Base-by-base conservation (phyloP, 306 rosid species). In the Clitoria ternatea region DNA sequence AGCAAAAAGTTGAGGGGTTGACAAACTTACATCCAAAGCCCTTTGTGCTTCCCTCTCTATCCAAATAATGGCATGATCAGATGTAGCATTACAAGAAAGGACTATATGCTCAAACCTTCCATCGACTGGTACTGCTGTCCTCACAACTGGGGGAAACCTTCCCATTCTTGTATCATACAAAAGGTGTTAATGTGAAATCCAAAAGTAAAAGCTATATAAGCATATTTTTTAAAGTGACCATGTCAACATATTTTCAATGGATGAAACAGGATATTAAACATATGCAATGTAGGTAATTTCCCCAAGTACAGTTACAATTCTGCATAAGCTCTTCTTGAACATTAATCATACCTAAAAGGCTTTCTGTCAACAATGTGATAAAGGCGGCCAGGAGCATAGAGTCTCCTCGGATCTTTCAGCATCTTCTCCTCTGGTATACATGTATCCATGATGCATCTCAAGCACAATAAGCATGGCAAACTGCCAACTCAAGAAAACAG, bases 341-440 rank as follows among this genome's bases (percentile, higher is more conserved):
- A 42, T 47, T 26, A 57, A 74, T 29, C 40, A 37, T 77, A 93
- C 97, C 91, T 93, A 83, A 80, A 90, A 50, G 88, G 97, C 77
- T 84, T 90, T 81, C 98, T 86, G 90, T 93, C 97, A 45, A 93
- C 94, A 37, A 93, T 88, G 82, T 93, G 98, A 70, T 93, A 93
- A 53, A 93, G 94, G 63, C 98, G 92, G 47, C 98, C 98, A 0
- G 98, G 98, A 44, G 98, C 97, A 77, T 93, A 93, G 55, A 90
- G 94, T 82, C 97, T 93, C 89, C 98, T 85, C 6, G 98, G 98
- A 87, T 93, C 98, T 84, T 88, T 90, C 61, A 90, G 70, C 97
- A 75, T 93, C 87, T 80, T 85, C 72, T 85, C 96, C 67, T 93
- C 98, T 0, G 92, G 84, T 73, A 87, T 73, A 70, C 97, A 93